Base-by-base conservation (phyloP, 352 stramenopile species). In the Phytopythium boreale region DNA sequence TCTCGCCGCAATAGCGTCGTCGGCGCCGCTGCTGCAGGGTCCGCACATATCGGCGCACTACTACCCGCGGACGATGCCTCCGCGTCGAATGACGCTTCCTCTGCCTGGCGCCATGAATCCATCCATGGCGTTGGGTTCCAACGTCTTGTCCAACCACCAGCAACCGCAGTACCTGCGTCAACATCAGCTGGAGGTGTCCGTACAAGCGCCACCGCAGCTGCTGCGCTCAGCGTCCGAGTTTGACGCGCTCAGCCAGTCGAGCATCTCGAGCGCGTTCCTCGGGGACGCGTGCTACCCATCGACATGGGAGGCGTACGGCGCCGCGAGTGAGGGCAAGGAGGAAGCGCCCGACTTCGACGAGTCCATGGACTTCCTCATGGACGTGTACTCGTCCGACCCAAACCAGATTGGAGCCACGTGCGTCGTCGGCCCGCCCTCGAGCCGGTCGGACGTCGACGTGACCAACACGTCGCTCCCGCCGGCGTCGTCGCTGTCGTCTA, bases 361-460 rank as follows among this genome's bases (percentile, higher is more conserved):
- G 69, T 90, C 80, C 46, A 91, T 93, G 82, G 84, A 91, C 68
- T 93, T 90, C 70, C 71, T 93, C 65, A 91, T 93, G 82, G 64
- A 84, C 67, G 72, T 89, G 41, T 91, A 89, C 66, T 76, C 76
- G 34, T 63, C 69, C 43, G 74, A 87, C 60, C 82, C 82, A 12
- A 76, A 63, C 52, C 69, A 84, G 61, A 75, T 87, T 26, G 50
- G 59, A 8, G 55, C 56, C 62, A 64, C 57, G 60, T 53, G 55
- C 20, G 31, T 24, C 29, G 24, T 44, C 26, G 8, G 26, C 11
- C 51, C 62, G 51, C 55, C 63, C 12, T 53, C 53, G 8, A 55
- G 51, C 4, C n/a, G 63, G 29, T 37, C 24, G 26, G 56, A n/a
- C 11, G 55, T 20, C 52, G 29, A 62, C 15, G 14, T 15, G 14